Base-by-base conservation (phyloP, 352 stramenopile species). In the Phytophthora citricola region DNA sequence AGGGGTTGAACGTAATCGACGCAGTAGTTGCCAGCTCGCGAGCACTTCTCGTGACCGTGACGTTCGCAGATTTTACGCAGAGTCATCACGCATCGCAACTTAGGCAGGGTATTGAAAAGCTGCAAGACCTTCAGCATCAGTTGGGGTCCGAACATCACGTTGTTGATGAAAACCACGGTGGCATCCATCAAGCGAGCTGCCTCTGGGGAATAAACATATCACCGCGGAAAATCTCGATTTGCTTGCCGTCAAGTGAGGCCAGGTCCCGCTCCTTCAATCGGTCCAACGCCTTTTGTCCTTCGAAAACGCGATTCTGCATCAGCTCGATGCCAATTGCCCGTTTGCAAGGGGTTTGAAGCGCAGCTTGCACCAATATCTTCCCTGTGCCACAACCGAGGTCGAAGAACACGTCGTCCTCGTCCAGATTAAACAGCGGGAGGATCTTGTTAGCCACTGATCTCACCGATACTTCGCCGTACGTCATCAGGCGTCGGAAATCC, bases 121-220 rank as follows among this genome's bases (percentile, higher is more conserved):
- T 79, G 69, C 60, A 89, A 69, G 17, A 93, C 78, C 17, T 87
- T 82, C 27, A 89, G 66, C 87, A 95, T 93, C 39, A 93, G 76
- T 45, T 78, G 74, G 14, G 87, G 87, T 0, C 83, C 80, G 39
- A 95, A 93, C 68, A 87, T 87, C 14, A 95, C 87, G 56, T 94
- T 94, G 69, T 95, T 95, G 63, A 95, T 92, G 57, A 95, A 95
- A 41, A 93, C 78, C 39, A 95, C 87, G 0, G 87, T 93, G 20
- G 87, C 87, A 27, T 93, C 85, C 73, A 78, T 79, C 57, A 93
- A 71, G 20, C 78, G 65, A 12, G 83, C 78, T 22, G 66, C 52
- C 24, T 77, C 70, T 2, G 85, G 82, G 85, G 83, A 38, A 75
- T 70, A 62, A 82, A 90, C 11, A 95, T 92, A 36, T 95, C 87